Evolutionary conservation across 768 basidiomycete genomes (phyloP), one percentile per base, ranked within the genome.

Genomic region (Antrodiella citrinella): DNA sequence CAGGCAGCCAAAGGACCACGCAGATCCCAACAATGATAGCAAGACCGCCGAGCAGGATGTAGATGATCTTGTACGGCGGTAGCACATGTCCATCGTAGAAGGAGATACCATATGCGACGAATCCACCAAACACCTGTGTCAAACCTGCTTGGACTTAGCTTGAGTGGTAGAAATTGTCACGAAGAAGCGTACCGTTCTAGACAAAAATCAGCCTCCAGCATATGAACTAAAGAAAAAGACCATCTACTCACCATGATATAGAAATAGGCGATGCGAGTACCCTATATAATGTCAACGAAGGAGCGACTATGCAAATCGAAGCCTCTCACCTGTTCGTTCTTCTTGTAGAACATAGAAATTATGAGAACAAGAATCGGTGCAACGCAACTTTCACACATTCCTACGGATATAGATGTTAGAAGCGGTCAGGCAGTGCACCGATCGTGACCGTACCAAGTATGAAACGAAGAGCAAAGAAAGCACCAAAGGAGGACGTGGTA

Each of bases 341-440:
- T 83, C 69, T 77, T 80, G 65, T 82, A 84, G 59, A 82, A 84
- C 76, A 82, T 80, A 9, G 78, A 75, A 39, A 82, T 72, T 35
- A 83, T 72, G 47, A 82, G 64, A 62, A 84, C 78, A 26, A 84
- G 66, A 55, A 73, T 78, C 0, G 82, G 82, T 3, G 79, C 73
- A 12, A 83, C 82, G 57, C 81, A 82, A 54, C 72, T 73, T 61
- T 85, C 82, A 58, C 77, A 77, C 82, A 83, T 81, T 35, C 81
- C 81, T 82, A 26, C n/a, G n/a, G n/a, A n/a, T n/a, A n/a, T n/a
- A n/a, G 7, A 22, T 24, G n/a, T 22, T 12, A 44, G n/a, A n/a
- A n/a, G n/a, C n/a, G n/a, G n/a, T n/a, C n/a, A n/a, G n/a, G n/a
- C n/a, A n/a, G n/a, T n/a, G n/a, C n/a, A n/a, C n/a, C n/a, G n/a